A percentile compares a stretch with the other conserved stretches of the same genome.
Conservation (phyloP, 2,329 filamentous ascomycete genomes). For the Colletotrichum navitas region DNA sequence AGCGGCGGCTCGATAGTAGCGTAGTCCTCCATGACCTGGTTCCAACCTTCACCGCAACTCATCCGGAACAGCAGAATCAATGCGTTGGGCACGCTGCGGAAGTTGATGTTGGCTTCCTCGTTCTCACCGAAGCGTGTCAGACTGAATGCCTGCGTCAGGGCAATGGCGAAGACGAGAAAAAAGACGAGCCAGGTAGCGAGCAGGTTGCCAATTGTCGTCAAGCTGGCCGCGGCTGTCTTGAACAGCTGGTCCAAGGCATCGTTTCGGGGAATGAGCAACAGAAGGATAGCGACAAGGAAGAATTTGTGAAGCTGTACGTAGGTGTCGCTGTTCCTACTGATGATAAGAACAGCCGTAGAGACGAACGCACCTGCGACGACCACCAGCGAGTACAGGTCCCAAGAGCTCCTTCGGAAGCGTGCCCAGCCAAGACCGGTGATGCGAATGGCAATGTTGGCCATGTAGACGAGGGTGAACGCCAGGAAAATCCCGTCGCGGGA, state of each 20-base stretch:
- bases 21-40: slow-evolving; percentile 95
- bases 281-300: slow-evolving; percentile 89
- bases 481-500: slow-evolving; percentile 84
- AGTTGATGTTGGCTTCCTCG: slow-evolving; percentile 86
- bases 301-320: slow-evolving; percentile 92
- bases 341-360: slow-evolving; percentile 82
- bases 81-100: slow-evolving; percentile 93
- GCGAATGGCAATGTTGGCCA: slow-evolving; percentile 84
- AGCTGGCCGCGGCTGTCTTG: slow-evolving; percentile 95
- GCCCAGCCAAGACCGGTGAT: slow-evolving; percentile 92
- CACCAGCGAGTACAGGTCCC: slow-evolving; percentile 91
- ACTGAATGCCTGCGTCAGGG: slow-evolving; percentile 94
- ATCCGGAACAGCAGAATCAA: slow-evolving; percentile 93
- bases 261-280: slow-evolving; percentile 94
- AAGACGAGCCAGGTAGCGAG: slow-evolving; percentile 97
- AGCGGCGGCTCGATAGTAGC: slow-evolving; percentile 82
- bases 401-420: slow-evolving; percentile 91
- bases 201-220: slow-evolving; percentile 90
- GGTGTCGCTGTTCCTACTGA: slow-evolving; percentile 67
- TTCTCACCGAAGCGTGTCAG: slow-evolving; percentile 85
- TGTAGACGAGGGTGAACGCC: slow-evolving; percentile 83
- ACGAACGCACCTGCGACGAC: slow-evolving; percentile 83
- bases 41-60: slow-evolving; percentile 97
- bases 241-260: slow-evolving; percentile 98
- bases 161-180: slow-evolving; percentile 96